These are phyloP conservation scores for Papiliotrema fonsecae DNA, from an alignment of 1,284 basidiomycete genomes.

Conservation along the genomic window DNA sequence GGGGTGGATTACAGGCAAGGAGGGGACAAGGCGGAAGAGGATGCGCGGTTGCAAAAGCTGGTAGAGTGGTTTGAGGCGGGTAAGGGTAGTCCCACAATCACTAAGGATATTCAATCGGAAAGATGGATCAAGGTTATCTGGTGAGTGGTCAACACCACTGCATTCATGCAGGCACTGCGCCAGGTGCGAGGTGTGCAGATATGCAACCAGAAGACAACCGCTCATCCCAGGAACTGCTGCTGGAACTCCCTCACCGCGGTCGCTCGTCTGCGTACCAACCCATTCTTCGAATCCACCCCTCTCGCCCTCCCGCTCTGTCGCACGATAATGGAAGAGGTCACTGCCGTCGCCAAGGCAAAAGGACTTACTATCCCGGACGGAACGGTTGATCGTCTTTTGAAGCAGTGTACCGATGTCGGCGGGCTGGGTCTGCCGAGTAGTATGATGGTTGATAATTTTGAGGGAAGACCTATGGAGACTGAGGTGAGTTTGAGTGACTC, in stretches of 20 bases:
- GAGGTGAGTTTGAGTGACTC: slow-evolving; percentile 31
- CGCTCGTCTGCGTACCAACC: slow-evolving; percentile 39
- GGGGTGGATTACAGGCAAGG: slow-evolving; percentile 41
- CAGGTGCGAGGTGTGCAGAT: too few relatives aligned
- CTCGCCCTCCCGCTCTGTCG: slow-evolving; percentile 34
- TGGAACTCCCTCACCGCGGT: slow-evolving; percentile 45
- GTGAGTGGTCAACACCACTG: too few relatives aligned
- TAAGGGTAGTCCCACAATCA: slow-evolving; percentile 42
- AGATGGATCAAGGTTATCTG: slow-evolving; percentile 53
- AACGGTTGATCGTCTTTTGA: slow-evolving; percentile 39
- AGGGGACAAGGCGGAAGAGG: slow-evolving; percentile 24
- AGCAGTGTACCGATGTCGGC: slow-evolving; percentile 34
- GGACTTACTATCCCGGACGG: slow-evolving; percentile 43
- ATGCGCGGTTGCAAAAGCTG: slow-evolving; percentile 36
- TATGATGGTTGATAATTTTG: slow-evolving; percentile 45
- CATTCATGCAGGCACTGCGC: too few relatives aligned
- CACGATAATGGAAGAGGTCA: slow-evolving; percentile 44
- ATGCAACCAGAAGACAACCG: too few relatives aligned
- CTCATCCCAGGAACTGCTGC: slow-evolving; percentile 11
- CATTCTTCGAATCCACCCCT: slow-evolving; percentile 37
- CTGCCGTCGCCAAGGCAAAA: slow-evolving; percentile 45
- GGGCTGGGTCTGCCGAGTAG: slow-evolving; percentile 40
- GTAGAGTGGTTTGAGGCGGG: slow-evolving; percentile 39
- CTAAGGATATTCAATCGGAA: slow-evolving; percentile 50
- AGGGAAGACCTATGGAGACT: slow-evolving; percentile 43